Percentiles rank a stretch among this genome's conserved stretches.
Evolutionary conservation across 306 rosid genomes (phyloP).

Genomic region (Glycine soja): DNA sequence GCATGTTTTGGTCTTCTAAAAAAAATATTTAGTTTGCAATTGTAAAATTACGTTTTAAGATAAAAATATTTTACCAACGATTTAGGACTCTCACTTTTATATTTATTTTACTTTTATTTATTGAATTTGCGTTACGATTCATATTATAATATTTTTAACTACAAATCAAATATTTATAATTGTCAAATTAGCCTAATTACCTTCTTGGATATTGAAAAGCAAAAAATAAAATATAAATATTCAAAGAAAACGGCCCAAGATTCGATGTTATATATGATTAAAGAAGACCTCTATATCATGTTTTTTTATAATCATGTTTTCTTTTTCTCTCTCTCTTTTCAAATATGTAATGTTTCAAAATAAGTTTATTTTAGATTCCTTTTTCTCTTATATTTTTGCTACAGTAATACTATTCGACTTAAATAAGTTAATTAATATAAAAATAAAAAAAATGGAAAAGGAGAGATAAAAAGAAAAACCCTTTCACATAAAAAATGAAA

Average conservation of each 20-base stretch:
- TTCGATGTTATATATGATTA: background rate
- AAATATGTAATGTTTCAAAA: background rate
- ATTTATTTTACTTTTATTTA: no score
- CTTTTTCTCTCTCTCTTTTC: background rate
- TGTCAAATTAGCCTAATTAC: background rate
- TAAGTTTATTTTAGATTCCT: background rate
- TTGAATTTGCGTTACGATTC: no score
- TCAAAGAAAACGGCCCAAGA: background rate
- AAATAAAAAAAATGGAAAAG: background rate
- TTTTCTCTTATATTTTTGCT: background rate
- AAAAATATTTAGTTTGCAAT: no score
- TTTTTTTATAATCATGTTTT: no score
- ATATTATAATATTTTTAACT: no score
- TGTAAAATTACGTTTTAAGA: no score
- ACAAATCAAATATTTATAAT: no score
- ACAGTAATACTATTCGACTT: background rate
- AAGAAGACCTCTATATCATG: no score
- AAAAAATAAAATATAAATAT: background rate
- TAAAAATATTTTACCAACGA: no score
- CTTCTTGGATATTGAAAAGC: background rate
- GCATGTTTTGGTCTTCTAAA: no score
- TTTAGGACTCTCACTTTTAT: no score
- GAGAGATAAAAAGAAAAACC: background rate
- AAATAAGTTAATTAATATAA: background rate
- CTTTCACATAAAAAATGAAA: background rate